phyloP scores from a whole-genome alignment of 129 eudicot species.

The Cynara cardunculus region DNA sequence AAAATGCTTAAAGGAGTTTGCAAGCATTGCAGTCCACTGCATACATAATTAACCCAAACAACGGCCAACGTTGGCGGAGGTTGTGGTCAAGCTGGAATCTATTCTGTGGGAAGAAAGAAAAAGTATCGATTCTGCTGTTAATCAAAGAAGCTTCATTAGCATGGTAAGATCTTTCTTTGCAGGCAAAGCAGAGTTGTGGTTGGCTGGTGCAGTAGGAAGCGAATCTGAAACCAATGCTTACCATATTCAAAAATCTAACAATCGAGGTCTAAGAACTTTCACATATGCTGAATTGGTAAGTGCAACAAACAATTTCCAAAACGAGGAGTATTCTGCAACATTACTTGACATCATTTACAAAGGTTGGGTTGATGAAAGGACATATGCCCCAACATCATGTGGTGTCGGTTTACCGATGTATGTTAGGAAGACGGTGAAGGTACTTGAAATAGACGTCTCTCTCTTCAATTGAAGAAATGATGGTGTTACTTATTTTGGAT shows the following conservation, averaged over 20 bases:
- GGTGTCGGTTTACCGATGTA: conserved; percentile 27
- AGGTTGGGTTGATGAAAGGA: conserved; percentile 33
- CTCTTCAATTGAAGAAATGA: background rate
- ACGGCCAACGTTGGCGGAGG: conserved; percentile 35
- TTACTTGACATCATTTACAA: conserved; percentile 4
- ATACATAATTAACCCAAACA: conserved; percentile 23
- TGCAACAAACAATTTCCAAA: conserved; percentile 24
- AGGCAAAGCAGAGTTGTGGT: background rate
- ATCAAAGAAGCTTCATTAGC: conserved; percentile 12
- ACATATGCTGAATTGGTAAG: conserved; percentile 15
- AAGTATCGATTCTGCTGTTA: background rate
- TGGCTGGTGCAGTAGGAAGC: background rate
- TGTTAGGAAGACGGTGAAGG: conserved; percentile 16
- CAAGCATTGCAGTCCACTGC: conserved; percentile 19
- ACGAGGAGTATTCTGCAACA: background rate
- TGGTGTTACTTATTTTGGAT: no score
- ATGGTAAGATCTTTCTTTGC: conserved; percentile 7
- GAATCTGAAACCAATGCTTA: background rate
- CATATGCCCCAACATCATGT: conserved; percentile 18
- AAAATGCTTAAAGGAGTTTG: conserved; percentile 22
- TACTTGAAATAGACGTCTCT: background rate
- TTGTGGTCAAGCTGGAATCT: conserved; percentile 31
- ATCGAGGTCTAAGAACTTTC: background rate
- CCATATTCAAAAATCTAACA: background rate
- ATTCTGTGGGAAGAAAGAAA: conserved; percentile 17